Evolutionary conservation across 1,139 yeast species (phyloP).

Genomic region (Suhomyces chickasaworum): DNA sequence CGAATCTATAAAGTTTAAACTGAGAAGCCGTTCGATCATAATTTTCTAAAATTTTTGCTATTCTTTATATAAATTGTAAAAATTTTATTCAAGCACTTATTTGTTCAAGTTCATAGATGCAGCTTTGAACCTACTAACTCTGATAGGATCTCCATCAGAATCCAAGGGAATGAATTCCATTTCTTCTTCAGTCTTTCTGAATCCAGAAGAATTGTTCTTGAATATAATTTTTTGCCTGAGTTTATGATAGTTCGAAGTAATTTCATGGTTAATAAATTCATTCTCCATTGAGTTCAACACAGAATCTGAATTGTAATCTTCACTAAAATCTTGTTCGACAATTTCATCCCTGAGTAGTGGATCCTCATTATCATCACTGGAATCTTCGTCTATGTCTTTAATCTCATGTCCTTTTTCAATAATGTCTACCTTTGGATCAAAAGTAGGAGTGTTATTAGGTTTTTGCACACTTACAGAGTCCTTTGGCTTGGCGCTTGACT

Average conservation of each 20-base stretch:
- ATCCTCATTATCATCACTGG: slow-evolving; percentile 26
- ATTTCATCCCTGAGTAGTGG: slow-evolving; percentile 41
- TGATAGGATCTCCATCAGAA: slow-evolving; percentile 59
- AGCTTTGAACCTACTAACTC: slow-evolving; percentile 70
- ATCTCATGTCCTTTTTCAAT: slow-evolving; percentile 44
- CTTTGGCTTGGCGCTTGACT: neutral
- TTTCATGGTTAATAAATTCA: slow-evolving; percentile 43
- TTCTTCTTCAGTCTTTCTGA: slow-evolving; percentile 47
- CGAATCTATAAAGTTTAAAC: too few relatives aligned
- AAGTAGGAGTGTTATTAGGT: neutral
- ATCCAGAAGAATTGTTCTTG: slow-evolving; percentile 48
- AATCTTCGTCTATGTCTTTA: slow-evolving; percentile 26
- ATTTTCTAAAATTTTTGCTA: too few relatives aligned
- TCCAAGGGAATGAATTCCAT: slow-evolving; percentile 73
- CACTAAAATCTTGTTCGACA: slow-evolving; percentile 36
- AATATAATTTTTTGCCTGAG: slow-evolving; percentile 55
- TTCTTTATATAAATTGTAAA: neutral
- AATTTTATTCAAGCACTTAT: neutral
- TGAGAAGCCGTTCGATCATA: too few relatives aligned
- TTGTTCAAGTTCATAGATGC: slow-evolving; percentile 33
- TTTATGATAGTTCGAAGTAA: slow-evolving; percentile 58
- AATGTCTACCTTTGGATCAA: slow-evolving; percentile 24
- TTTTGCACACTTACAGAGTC: neutral
- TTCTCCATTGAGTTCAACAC: slow-evolving; percentile 23
- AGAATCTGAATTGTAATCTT: slow-evolving; percentile 8